Conservation (phyloP, 2,329 filamentous ascomycete genomes). For the Curvularia sp. region DNA sequence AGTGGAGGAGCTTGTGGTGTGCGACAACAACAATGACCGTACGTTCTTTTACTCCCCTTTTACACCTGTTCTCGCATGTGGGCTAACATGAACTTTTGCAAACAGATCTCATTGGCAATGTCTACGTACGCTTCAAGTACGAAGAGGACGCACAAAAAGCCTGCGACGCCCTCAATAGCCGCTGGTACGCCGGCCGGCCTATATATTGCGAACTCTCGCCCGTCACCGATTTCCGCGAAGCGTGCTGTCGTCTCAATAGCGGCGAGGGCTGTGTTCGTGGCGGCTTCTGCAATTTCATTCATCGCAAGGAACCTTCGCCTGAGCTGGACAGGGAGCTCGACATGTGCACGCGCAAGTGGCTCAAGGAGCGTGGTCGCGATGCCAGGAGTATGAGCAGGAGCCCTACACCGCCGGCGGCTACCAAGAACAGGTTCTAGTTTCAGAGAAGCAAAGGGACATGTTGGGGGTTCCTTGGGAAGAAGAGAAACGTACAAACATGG, state of each 20-base stretch:
- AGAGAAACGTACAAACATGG: background rate
- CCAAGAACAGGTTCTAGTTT: constrained; percentile 18
- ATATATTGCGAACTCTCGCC: constrained; percentile 98
- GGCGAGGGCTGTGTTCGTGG: constrained; percentile 95
- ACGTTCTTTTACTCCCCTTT: constrained; percentile 48
- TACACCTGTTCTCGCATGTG: background rate
- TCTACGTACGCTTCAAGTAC: constrained; percentile 99
- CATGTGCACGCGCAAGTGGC: constrained; percentile 94
- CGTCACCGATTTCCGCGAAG: constrained; percentile 97
- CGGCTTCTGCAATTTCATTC: constrained; percentile 99
- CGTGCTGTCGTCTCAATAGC: constrained; percentile 91
- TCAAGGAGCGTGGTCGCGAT: constrained; percentile 83
- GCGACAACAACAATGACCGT: constrained; percentile 99
- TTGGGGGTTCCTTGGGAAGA: background rate
- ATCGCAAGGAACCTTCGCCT: constrained; percentile 89
- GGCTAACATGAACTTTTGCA: constrained; percentile 1
- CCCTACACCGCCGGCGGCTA: constrained; percentile 78
- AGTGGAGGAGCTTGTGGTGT: constrained; percentile 96
- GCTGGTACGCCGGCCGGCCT: constrained; percentile 96
- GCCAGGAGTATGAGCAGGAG: constrained; percentile 81
- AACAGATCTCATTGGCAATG: constrained; percentile 92
- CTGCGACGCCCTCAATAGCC: constrained; percentile 90
- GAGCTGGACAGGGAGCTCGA: constrained; percentile 89
- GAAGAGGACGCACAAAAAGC: constrained; percentile 94
- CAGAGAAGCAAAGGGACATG: background rate